Percentiles rank a stretch among this genome's conserved stretches.
Evolutionary conservation across 352 stramenopile species (phyloP).

Genomic region (Globisporangium ultimum): DNA sequence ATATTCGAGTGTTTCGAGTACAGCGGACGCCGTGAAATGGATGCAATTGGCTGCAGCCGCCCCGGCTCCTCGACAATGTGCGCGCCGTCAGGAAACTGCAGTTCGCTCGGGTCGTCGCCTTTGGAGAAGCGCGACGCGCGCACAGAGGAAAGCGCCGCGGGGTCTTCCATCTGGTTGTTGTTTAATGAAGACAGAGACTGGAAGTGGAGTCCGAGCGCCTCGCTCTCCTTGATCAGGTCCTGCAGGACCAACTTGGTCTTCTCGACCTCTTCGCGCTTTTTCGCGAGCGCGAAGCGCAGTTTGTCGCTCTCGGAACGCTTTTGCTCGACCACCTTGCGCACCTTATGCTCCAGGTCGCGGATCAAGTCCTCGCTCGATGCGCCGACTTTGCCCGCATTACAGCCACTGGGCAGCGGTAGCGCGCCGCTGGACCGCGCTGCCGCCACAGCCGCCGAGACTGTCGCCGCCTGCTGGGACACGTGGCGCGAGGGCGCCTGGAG

Average conservation of each 20-base stretch:
- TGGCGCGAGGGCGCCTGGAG: slow-evolving; percentile 13
- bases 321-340: slow-evolving; percentile 75
- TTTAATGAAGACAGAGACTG: not conserved
- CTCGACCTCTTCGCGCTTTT: slow-evolving; percentile 68
- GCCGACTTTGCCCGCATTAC: slow-evolving; percentile 39
- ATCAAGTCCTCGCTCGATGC: slow-evolving; percentile 77
- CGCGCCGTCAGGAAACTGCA: not conserved
- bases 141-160: not conserved
- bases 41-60: slow-evolving; percentile 64
- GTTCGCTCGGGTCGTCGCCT: not conserved
- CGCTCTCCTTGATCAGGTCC: slow-evolving; percentile 76
- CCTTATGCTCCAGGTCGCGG: slow-evolving; percentile 66
- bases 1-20: slow-evolving; percentile 88
- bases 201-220: slow-evolving; percentile 65
- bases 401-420: not conserved
- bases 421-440: not conserved
- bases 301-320: slow-evolving; percentile 79
- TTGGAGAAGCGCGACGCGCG: not conserved
- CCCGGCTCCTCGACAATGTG: slow-evolving; percentile 44
- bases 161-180: slow-evolving; percentile 22
- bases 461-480: slow-evolving; percentile 4
- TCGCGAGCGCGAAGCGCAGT: slow-evolving; percentile 56
- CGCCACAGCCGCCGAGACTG: not conserved
- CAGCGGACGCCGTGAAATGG: slow-evolving; percentile 70
- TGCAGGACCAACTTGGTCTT: slow-evolving; percentile 60